These are phyloP conservation scores for Globisporangium alternatum DNA, from an alignment of 352 stramenopile genomes.

Conservation along the genomic window DNA sequence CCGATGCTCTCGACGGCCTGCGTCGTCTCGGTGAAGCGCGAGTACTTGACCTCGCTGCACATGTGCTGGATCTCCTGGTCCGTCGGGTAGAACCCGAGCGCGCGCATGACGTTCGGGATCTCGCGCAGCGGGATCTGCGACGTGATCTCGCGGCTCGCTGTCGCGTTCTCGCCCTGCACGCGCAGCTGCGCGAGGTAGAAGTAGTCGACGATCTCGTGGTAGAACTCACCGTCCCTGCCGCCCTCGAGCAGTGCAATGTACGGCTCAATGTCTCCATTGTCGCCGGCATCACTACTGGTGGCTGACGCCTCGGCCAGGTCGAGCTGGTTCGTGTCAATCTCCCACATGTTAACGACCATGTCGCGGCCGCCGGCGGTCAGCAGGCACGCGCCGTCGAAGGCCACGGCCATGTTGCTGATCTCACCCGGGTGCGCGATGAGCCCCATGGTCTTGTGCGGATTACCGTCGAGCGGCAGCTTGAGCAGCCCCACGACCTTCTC, in stretches of 20 bases:
- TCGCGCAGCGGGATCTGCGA: conserved; percentile 78
- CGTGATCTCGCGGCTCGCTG: conserved; percentile 60
- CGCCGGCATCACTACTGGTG: conserved; percentile 8
- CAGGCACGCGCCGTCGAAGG: conserved; percentile 82
- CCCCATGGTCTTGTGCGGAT: conserved; percentile 90
- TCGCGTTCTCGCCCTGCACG: conserved; percentile 88
- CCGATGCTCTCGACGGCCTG: conserved; percentile 60
- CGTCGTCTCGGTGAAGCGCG: conserved; percentile 73
- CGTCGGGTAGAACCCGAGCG: conserved; percentile 91
- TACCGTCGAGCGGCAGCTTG: conserved; percentile 90
- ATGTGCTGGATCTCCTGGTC: conserved; percentile 91
- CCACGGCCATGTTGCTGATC: conserved; percentile 86
- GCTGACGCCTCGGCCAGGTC: conserved; percentile 59
- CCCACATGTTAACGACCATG: conserved; percentile 91
- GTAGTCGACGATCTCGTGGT: conserved; percentile 93
- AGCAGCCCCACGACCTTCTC: conserved; percentile 84
- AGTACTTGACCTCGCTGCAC: conserved; percentile 85
- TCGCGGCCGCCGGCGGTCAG: conserved; percentile 88
- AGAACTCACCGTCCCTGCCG: conserved; percentile 74
- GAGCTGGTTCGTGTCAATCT: conserved; percentile 73
- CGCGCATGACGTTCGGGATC: conserved; percentile 91
- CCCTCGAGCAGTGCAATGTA: conserved; percentile 88
- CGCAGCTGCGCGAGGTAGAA: conserved; percentile 94
- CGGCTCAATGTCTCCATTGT: conserved; percentile 37
- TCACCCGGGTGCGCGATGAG: conserved; percentile 89